Percentiles rank a stretch among this genome's conserved stretches.
These are phyloP conservation scores for Lichtheimia ramosa DNA, from an alignment of 371 early-diverging fungal species.

Conservation along the genomic window DNA sequence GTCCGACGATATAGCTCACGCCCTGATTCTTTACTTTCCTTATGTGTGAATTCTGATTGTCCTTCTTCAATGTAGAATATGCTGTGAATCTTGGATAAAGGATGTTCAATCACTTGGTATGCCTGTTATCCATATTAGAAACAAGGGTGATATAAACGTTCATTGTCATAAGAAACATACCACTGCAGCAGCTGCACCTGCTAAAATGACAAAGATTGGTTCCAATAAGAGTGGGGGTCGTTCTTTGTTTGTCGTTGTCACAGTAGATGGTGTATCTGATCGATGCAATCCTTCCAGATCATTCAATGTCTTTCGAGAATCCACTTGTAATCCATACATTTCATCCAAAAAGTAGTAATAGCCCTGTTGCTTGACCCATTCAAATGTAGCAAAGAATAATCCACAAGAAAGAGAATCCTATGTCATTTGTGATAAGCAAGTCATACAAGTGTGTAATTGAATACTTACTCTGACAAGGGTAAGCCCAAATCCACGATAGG, in stretches of 20 bases:
- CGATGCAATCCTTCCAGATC: slow-evolving; percentile 32
- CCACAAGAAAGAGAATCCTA: slow-evolving; percentile 75
- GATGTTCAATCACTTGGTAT: slow-evolving; percentile 75
- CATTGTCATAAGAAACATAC: slow-evolving; percentile 17
- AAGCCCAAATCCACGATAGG: slow-evolving; percentile 71
- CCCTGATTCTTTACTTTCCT: slow-evolving; percentile 29
- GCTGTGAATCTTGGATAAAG: slow-evolving; percentile 69
- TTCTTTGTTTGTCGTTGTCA: slow-evolving; percentile 13
- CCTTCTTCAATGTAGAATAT: slow-evolving; percentile 70
- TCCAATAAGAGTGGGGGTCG: slow-evolving; percentile 60
- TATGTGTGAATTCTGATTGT: slow-evolving; percentile 52
- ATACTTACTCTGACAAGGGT: slow-evolving; percentile 60
- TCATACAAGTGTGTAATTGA: too few species aligned
- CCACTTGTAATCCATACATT: slow-evolving; percentile 54
- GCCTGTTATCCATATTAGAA: slow-evolving; percentile 26
- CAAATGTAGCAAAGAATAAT: slow-evolving; percentile 78
- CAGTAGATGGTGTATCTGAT: slow-evolving; percentile 15
- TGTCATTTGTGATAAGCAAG: background rate
- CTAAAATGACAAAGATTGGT: slow-evolving; percentile 68
- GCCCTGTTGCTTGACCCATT: slow-evolving; percentile 72
- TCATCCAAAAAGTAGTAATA: slow-evolving; percentile 62
- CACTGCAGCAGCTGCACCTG: slow-evolving; percentile 73
- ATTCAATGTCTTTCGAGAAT: slow-evolving; percentile 31
- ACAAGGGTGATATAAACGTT: too few species aligned
- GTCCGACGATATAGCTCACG: slow-evolving; percentile 53